phyloP scores from a whole-genome alignment of 2,329 filamentous ascomycete species.

The Torrubiella hemipterigena region DNA sequence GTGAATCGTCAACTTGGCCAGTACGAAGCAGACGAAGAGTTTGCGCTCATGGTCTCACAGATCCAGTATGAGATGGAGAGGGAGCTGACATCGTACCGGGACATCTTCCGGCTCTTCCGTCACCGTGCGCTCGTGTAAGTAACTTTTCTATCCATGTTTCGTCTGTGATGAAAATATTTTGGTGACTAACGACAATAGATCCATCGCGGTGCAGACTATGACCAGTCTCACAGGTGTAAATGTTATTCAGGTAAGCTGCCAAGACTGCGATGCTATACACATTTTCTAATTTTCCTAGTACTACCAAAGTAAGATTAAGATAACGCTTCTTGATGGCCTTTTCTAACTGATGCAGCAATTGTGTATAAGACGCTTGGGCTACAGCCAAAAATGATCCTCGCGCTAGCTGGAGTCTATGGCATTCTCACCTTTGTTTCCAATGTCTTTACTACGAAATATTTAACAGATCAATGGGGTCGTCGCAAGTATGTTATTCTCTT shows the following conservation, averaged over 20 bases:
- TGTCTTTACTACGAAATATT: slow-evolving; percentile 34
- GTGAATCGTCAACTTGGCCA: slow-evolving; percentile 33
- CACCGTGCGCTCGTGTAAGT: slow-evolving; percentile 36
- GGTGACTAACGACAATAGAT: slow-evolving; percentile 12
- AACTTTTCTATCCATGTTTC: background rate
- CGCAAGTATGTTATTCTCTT: slow-evolving; percentile 22
- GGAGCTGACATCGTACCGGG: slow-evolving; percentile 36
- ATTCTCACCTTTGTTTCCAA: slow-evolving; percentile 39
- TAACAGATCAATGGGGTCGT: slow-evolving; percentile 47
- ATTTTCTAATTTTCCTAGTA: slow-evolving; percentile 13
- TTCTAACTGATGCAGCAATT: slow-evolving; percentile 17
- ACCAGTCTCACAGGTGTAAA: slow-evolving; percentile 45
- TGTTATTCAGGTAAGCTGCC: slow-evolving; percentile 27
- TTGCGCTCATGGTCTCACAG: slow-evolving; percentile 38
- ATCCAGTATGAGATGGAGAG: slow-evolving; percentile 46
- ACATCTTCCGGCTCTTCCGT: slow-evolving; percentile 39
- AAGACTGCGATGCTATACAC: background rate
- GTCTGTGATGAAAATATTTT: background rate
- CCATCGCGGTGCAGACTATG: slow-evolving; percentile 45
- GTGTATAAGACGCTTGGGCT: slow-evolving; percentile 44
- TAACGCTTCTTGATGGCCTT: background rate
- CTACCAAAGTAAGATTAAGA: slow-evolving; percentile 21
- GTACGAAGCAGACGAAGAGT: slow-evolving; percentile 35
- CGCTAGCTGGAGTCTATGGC: slow-evolving; percentile 41
- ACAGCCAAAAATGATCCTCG: slow-evolving; percentile 33